These are phyloP conservation scores for Auxenochlorella protothecoides DNA, from an alignment of 139 green algal species.

Conservation along the genomic window DNA sequence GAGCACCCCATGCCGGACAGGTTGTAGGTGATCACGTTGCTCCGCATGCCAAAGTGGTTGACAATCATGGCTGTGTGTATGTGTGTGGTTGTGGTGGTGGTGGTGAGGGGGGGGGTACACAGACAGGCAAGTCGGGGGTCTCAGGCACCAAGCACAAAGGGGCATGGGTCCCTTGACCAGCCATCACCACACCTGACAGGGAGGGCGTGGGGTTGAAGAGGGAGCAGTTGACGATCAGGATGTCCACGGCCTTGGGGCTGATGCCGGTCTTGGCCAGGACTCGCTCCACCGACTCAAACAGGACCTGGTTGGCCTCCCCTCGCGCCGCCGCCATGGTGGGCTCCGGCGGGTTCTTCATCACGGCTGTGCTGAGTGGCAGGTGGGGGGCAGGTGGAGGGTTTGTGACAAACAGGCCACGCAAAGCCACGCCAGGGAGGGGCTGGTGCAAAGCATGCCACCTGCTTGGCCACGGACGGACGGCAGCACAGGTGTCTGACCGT, in stretches of 20 bases:
- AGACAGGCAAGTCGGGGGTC: too few relatives aligned
- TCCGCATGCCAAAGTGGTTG: constrained; percentile 75
- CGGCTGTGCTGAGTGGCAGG: background rate
- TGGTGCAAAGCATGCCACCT: too few relatives aligned
- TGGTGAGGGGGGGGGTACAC: background rate
- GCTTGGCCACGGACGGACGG: too few relatives aligned
- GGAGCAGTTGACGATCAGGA: constrained; percentile 70
- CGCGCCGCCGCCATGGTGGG: constrained; percentile 68
- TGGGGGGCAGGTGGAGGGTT: background rate
- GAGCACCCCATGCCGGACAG: constrained; percentile 72
- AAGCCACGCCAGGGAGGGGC: too few relatives aligned
- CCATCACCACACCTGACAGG: constrained; percentile 28
- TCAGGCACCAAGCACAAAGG: too few relatives aligned
- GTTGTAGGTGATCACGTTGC: constrained; percentile 63
- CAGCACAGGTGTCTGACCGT: too few relatives aligned
- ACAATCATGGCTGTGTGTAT: constrained; percentile 52
- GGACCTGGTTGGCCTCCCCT: constrained; percentile 58
- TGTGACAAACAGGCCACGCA: too few relatives aligned
- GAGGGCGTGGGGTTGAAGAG: constrained; percentile 74
- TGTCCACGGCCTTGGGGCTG: constrained; percentile 31
- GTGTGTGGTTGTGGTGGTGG: background rate
- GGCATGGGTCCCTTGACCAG: too few relatives aligned
- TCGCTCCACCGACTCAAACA: constrained; percentile 48
- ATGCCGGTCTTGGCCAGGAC: constrained; percentile 23
- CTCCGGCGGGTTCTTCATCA: constrained; percentile 24